Evolutionary conservation across 75 land plant species (phyloP).

Genomic region (Sequoiadendron giganteum): DNA sequence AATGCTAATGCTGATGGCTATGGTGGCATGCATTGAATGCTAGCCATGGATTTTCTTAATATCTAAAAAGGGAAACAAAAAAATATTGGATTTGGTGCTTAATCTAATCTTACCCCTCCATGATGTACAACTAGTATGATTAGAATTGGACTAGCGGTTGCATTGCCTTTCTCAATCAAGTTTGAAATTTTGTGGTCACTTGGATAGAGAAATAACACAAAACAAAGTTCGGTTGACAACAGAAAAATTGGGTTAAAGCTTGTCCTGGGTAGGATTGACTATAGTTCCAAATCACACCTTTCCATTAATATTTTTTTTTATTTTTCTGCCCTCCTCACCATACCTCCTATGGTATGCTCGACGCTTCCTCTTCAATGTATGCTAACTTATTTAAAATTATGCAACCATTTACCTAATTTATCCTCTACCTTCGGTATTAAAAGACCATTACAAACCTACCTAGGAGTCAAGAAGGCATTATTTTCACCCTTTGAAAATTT

Average conservation of each 20-base stretch:
- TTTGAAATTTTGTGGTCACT: background rate
- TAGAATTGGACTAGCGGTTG: background rate
- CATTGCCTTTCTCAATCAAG: background rate
- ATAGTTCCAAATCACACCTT: no score
- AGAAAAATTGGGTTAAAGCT: no score
- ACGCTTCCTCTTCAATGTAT: background rate
- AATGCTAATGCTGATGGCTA: slow-evolving; percentile 1
- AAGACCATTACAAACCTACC: background rate
- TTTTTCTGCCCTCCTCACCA: no score
- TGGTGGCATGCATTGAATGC: background rate
- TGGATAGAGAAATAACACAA: background rate
- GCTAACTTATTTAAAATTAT: no score
- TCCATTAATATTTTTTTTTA: no score
- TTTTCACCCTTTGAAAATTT: no score
- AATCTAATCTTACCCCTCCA: no score
- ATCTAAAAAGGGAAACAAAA: background rate
- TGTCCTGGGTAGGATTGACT: background rate
- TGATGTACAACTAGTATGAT: background rate
- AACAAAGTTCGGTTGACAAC: background rate
- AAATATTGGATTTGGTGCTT: background rate
- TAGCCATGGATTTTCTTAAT: background rate
- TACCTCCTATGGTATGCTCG: background rate
- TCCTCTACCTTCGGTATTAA: background rate
- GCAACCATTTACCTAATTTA: background rate
- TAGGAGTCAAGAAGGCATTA: no score